phyloP scores from a whole-genome alignment of 306 rosid genomes.

The Rosa rugosa region DNA sequence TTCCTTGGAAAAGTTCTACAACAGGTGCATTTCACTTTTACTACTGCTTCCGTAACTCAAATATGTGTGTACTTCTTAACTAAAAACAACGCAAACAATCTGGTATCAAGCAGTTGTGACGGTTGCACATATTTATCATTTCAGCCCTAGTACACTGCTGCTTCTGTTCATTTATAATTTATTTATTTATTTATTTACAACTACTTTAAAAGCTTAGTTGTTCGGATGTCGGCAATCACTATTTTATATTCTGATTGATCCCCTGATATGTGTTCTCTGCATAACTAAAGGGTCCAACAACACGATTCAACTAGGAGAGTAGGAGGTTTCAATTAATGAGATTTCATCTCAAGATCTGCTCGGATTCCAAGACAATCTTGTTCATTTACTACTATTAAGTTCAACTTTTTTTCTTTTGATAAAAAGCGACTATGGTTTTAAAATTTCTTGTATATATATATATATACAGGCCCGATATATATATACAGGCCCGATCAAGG shows the following conservation, averaged over 20 bases:
- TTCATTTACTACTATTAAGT: too few relatives aligned
- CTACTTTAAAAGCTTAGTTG: not conserved
- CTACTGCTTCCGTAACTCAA: not conserved
- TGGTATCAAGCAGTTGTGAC: not conserved
- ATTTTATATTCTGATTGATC: not conserved
- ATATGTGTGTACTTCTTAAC: not conserved
- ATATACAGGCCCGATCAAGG: too few relatives aligned
- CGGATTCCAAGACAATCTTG: too few relatives aligned
- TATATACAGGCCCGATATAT: too few relatives aligned
- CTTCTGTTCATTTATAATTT: not conserved
- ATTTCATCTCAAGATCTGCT: not conserved
- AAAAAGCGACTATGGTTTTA: too few relatives aligned
- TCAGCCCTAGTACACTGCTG: not conserved
- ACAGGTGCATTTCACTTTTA: constrained; percentile 44
- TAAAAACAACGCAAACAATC: not conserved
- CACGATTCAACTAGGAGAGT: not conserved
- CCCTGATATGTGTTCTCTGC: not conserved
- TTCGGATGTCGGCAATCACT: not conserved
- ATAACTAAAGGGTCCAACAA: not conserved
- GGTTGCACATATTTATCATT: not conserved
- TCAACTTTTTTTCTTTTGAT: too few relatives aligned
- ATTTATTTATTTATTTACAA: not conserved
- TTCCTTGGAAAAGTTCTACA: constrained; percentile 75
- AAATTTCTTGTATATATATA: too few relatives aligned
- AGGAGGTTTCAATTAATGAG: not conserved